A percentile compares a stretch with the other conserved stretches of the same genome.
Conservation (phyloP, 805 yeast genomes). For the Teunomyces aglyptinius region DNA sequence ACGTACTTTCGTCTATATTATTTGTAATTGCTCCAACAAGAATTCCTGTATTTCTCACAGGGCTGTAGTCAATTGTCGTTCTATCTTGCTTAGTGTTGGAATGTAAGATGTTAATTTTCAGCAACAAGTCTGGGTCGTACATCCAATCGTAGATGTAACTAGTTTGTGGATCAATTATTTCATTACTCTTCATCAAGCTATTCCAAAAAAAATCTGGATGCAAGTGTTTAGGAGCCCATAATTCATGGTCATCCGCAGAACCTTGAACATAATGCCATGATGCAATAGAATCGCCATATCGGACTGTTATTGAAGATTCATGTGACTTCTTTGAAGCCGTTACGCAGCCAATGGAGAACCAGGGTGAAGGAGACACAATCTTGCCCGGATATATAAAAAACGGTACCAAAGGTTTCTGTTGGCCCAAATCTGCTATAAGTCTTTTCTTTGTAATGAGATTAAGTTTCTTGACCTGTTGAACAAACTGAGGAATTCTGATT, state of each 20-base stretch:
- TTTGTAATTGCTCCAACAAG: slow-evolving; percentile 23
- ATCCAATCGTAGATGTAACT: slow-evolving; percentile 21
- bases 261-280: slow-evolving; percentile 72
- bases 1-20: slow-evolving; percentile 10
- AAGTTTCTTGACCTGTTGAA: slow-evolving; percentile 38
- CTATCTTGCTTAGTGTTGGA: background rate
- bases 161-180: slow-evolving; percentile 20
- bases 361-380: slow-evolving; percentile 2
- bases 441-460: slow-evolving; percentile 36
- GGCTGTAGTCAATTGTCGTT: background rate
- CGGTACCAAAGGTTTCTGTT: slow-evolving; percentile 55
- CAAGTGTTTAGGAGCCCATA: slow-evolving; percentile 60
- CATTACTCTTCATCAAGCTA: slow-evolving; percentile 11
- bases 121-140: slow-evolving; percentile 21
- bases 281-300: slow-evolving; percentile 5
- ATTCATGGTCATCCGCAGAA: slow-evolving; percentile 91
- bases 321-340: slow-evolving; percentile 54
- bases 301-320: slow-evolving; percentile 1
- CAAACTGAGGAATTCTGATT: slow-evolving; percentile 48
- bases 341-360: slow-evolving; percentile 47
- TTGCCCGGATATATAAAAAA: slow-evolving; percentile 61
- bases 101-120: slow-evolving; percentile 14
- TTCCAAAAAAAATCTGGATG: slow-evolving; percentile 60
- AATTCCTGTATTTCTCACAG: slow-evolving; percentile 22
- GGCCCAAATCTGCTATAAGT: slow-evolving; percentile 26